phyloP scores from a whole-genome alignment of 805 yeast genomes.

The Millerozyma miso region DNA sequence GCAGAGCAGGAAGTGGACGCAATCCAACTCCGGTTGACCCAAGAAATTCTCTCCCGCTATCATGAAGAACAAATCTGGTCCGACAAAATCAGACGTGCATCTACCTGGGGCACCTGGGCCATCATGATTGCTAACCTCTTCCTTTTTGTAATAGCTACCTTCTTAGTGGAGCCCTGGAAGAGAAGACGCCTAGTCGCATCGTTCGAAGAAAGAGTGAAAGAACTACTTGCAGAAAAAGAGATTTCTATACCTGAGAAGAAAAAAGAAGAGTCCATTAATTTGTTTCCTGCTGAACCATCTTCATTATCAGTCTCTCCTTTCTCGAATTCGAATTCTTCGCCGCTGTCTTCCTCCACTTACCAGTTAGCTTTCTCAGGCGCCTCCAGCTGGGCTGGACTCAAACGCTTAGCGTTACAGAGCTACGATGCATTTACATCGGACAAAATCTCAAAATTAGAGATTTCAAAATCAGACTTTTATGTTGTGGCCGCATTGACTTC shows the following conservation, averaged over 20 bases:
- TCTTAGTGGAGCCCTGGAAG: conserved; percentile 93
- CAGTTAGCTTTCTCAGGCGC: background rate
- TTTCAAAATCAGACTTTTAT: background rate
- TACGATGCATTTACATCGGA: background rate
- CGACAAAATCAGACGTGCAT: conserved; percentile 87
- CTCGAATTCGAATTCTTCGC: background rate
- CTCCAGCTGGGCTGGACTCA: conserved; percentile 7
- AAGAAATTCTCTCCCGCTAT: conserved; percentile 79
- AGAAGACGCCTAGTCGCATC: conserved; percentile 73
- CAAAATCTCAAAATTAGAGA: background rate
- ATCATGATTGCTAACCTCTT: conserved; percentile 83
- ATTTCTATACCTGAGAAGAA: conserved; percentile 8
- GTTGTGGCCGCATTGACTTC: background rate
- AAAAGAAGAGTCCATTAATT: background rate
- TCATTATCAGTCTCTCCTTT: background rate
- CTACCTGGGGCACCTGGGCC: conserved; percentile 94
- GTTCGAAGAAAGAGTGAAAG: conserved; percentile 76
- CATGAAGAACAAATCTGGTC: conserved; percentile 99
- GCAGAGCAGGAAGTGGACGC: conserved; percentile 66
- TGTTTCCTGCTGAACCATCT: background rate
- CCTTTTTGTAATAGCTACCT: conserved; percentile 75
- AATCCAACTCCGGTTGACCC: conserved; percentile 62
- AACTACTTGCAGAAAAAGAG: conserved; percentile 18
- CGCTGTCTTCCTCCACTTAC: background rate
- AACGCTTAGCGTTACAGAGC: background rate